Conservation (phyloP, 106 monocot genomes). For the Apostasia ramifera region DNA sequence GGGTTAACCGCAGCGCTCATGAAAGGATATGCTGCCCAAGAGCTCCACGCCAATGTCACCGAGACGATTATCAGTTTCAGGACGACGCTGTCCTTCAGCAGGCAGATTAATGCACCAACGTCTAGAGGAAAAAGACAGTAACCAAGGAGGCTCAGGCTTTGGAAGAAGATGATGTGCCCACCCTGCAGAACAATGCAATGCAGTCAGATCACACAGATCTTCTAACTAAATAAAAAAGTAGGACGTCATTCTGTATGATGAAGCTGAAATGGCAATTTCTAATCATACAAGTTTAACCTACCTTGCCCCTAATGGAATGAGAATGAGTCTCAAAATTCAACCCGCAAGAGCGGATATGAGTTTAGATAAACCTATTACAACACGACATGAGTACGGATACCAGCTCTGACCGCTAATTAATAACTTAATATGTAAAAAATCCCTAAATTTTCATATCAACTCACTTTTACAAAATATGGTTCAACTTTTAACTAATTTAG, state of each 20-base stretch:
- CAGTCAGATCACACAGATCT: neutral
- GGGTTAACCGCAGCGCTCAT: conserved; percentile 89
- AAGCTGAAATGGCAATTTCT: no score
- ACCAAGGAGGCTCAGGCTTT: conserved; percentile 84
- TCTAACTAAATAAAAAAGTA: neutral
- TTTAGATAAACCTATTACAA: no score
- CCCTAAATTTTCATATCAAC: no score
- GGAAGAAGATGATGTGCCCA: conserved; percentile 88
- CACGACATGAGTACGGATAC: no score
- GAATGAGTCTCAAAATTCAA: neutral
- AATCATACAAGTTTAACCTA: no score
- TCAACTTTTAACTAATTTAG: no score
- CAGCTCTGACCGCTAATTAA: no score
- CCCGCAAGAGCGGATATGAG: neutral
- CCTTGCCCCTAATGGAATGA: no score
- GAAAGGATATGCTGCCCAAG: conserved; percentile 98
- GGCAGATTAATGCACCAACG: conserved; percentile 67
- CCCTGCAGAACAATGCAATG: conserved; percentile 31
- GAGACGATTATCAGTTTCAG: conserved; percentile 71
- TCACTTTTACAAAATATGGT: no score
- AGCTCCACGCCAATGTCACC: conserved; percentile 76
- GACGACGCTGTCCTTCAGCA: conserved; percentile 72
- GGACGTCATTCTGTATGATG: no score
- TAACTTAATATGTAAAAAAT: no score
- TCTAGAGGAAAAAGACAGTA: conserved; percentile 85